Evolutionary conservation across 2,329 filamentous ascomycete species (phyloP), one percentile per base, ranked within the genome.

Genomic region (Curvularia sp.): DNA sequence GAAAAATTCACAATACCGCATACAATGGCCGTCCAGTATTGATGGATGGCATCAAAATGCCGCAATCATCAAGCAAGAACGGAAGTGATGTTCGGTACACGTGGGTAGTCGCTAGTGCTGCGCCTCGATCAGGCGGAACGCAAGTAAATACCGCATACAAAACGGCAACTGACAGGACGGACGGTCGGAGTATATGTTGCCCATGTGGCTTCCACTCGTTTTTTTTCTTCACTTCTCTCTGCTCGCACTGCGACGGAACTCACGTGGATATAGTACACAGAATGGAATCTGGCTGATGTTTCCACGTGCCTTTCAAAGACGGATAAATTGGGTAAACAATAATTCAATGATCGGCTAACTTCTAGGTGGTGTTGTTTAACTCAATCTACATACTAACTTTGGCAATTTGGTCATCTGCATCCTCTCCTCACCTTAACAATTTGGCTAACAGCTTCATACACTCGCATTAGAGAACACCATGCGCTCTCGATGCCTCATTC

Each of bases 301-400:
- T 36, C 34, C 3, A 18, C 15, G 5, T 2, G 4, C 3, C 7
- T 36, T 8, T 6, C 7, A 13, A 36, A 6, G 5, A 18, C 2
- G 30, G 6, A 9, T 1, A 18, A 7, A 36, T 8, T 36, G 0
- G 15, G 34, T 36, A 18, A n/a, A 18, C 7, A 36, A n/a, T 15
- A 15, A 36, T 36, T 34, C n/a, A 34, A 36, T 3, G 13, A 28
- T 46, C 30, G 43, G 30, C n/a, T 46, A 18, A 45, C 43, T 30
- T 45, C 28, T 30, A 10, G 21, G n/a, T 46, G 15, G 4, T 46
- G 8, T 32, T 10, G 18, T 18, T 38, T 25, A 32, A 49, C 23
- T 41, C 52, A 49, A 27, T 49, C 45, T 55, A 21, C 42, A 18
- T 49, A 42, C 21, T 43, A 49, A 55, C 34, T 54, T 54, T 48